Evolutionary conservation across 202 grass and related monocot genomes (phyloP).

Genomic region (Alloteropsis angusta): DNA sequence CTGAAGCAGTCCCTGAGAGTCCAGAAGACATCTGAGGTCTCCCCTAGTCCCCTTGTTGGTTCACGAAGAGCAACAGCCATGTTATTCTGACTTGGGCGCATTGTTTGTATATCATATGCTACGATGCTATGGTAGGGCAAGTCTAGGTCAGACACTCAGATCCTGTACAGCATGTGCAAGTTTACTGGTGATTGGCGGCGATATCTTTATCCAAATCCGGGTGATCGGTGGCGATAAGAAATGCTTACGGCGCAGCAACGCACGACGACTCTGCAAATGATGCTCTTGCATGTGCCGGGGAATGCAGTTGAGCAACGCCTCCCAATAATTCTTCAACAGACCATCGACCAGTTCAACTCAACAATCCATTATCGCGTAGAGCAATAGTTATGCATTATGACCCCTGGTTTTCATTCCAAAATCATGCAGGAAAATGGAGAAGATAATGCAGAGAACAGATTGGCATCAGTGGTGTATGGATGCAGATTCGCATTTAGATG

Average conservation of each 20-base stretch:
- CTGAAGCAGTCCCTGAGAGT: background rate
- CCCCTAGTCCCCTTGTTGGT: background rate
- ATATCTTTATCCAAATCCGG: constrained; percentile 22
- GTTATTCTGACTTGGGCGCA: constrained; percentile 19
- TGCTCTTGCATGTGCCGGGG: constrained; percentile 26
- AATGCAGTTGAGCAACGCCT: constrained; percentile 11
- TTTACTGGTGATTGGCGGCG: constrained; percentile 5
- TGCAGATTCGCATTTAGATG: background rate
- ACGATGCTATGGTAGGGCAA: background rate
- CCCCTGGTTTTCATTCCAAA: background rate
- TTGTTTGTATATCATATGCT: background rate
- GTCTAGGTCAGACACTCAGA: constrained; percentile 7
- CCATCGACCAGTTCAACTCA: constrained; percentile 5
- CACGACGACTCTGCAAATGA: background rate
- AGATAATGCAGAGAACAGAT: constrained; percentile 11
- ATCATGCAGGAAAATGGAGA: constrained; percentile 9
- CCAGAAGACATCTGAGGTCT: background rate
- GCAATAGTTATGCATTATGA: background rate
- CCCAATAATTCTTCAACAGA: constrained; percentile 20
- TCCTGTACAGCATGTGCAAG: constrained; percentile 17
- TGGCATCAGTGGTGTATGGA: background rate
- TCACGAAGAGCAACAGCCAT: background rate
- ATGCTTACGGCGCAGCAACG: background rate
- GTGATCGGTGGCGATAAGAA: background rate
- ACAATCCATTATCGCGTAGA: background rate